Base-by-base conservation (phyloP, 2,329 filamentous ascomycete genomes). In the Hyphodiscus sp. region DNA sequence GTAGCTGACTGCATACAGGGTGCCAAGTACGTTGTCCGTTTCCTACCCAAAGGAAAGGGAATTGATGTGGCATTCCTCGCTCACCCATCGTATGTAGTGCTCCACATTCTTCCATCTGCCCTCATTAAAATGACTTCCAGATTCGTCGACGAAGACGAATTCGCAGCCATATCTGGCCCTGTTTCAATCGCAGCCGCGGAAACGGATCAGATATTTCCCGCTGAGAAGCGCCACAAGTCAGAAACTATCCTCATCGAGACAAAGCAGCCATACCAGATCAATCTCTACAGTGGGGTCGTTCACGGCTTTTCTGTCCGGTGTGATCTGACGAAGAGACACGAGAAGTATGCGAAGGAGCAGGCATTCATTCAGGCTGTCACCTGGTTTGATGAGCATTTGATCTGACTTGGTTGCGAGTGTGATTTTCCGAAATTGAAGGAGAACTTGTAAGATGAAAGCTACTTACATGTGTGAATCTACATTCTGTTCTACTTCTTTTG, bases 321-420 rank as follows among this genome's bases (percentile, higher is more conserved):
- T 45, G 86, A 94, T 66, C 55, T 78, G 30, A 76, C 64, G 56
- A 76, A 83, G 58, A 77, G 76, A 67, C 59, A 73, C 45, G 69
- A 80, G 65, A 82, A 79, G 68, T 92, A 79, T 63, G 85, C 87
- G 41, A 91, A 89, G 78, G 87, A 95, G 72, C 82, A 86, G 71
- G 89, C 89, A 5, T 94, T 94, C 67, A 65, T 77, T 59, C 89
- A 94, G 75, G 88, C 88, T 38, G 76, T 91, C 49, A 68, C 75
- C 50, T 95, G 89, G 89, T 91, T 95, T 61, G 78, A 87, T 61
- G 74, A 83, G 69, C 75, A 79, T 67, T 67, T 87, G 57, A 29
- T 63, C 41, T 67, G 60, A 61, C 51, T 60, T 26, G 41, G 38
- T 11, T 16, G 33, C 33, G 16, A 13, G 4, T 38, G 2, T 26